Evolutionary conservation across 352 stramenopile species (phyloP), one percentile per base, ranked within the genome.

Genomic region (Phytophthora europaea): DNA sequence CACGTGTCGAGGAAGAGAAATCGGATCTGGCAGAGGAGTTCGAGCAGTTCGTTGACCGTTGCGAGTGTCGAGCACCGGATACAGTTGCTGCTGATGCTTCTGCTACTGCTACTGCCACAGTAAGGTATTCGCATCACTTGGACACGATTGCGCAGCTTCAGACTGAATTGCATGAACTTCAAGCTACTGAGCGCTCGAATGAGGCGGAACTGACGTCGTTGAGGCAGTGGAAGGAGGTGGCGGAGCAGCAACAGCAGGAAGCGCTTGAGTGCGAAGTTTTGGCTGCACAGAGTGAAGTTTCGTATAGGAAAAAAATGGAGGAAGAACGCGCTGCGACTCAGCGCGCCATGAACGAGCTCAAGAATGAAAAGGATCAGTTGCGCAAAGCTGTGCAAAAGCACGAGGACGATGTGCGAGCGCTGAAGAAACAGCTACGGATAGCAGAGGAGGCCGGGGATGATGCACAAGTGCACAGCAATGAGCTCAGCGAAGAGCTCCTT

Each of bases 1-100:
- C 81, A 48, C 81, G 78, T 28, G 51, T 88, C 4, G 82, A 92
- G 50, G 90, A 95, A 28, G 84, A 95, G 47, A 91, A 92, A 26
- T 70, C 80, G 53, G 79, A 88, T 48, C 65, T 94, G 26, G 75
- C 73, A 0, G 67, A 75, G 10, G 81, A 88, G 40, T 81, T 94
- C 26, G 85, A 95, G 73, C 76, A 78, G 33, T 82, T 92, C 28
- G 74, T 79, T 12, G 54, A 73, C 22, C 76, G 80, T 4, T 90
- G 76, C 43, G 63, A 82, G 28, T 92, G 85, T 61, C 68, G 59
- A 33, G 59, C 65, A 5, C 61, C 36, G 23, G 55, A 61, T 64
- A 31, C 28, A 43, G 51, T n/a, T 33, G 31, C 12, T 52, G 26
- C 36, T 61, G 13, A n/a, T 58, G 26, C 28, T 47, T 20, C 6